Percentiles rank a stretch among this genome's conserved stretches.
Conservation (phyloP, 2,329 filamentous ascomycete genomes). For the Exophiala mesophila region DNA sequence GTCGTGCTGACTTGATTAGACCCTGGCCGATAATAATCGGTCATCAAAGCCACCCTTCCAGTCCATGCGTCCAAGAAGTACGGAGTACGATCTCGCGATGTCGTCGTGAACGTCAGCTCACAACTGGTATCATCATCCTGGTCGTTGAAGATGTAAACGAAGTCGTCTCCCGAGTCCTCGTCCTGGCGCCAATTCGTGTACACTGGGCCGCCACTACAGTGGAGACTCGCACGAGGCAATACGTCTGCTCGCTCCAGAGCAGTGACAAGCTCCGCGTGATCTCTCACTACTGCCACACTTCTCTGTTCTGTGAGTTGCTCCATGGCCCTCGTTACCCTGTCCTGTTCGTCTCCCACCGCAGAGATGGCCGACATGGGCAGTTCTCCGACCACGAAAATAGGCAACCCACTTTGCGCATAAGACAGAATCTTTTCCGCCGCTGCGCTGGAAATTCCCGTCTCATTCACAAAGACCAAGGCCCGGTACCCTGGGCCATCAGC, state of each 20-base stretch:
- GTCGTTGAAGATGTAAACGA: conserved; percentile 42
- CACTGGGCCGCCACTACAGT: conserved; percentile 29
- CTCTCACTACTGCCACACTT: conserved; percentile 27
- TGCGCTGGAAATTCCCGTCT: conserved; percentile 35
- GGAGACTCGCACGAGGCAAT: conserved; percentile 29
- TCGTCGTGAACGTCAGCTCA: conserved; percentile 26
- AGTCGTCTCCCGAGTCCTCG: conserved; percentile 27
- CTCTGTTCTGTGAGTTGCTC: conserved; percentile 23
- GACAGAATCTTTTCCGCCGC: conserved; percentile 33
- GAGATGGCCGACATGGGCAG: conserved; percentile 21
- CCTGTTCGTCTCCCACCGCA: conserved; percentile 17
- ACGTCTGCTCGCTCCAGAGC: conserved; percentile 32
- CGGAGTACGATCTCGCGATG: conserved; percentile 31
- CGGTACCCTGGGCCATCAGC: conserved; percentile 39
- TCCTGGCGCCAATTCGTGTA: conserved; percentile 37
- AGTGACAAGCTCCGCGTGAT: conserved; percentile 30
- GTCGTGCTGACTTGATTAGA: conserved; percentile 28
- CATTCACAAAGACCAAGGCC: conserved; percentile 38
- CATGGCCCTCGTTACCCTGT: conserved; percentile 13
- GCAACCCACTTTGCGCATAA: conserved; percentile 38
- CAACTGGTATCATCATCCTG: conserved; percentile 20
- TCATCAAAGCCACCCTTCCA: conserved; percentile 31
- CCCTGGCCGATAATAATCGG: conserved; percentile 33
- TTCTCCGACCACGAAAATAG: conserved; percentile 40
- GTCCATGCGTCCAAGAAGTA: conserved; percentile 43